Conservation (phyloP, 2,329 filamentous ascomycete genomes). For the Cephalotrichum gorgonifer region DNA sequence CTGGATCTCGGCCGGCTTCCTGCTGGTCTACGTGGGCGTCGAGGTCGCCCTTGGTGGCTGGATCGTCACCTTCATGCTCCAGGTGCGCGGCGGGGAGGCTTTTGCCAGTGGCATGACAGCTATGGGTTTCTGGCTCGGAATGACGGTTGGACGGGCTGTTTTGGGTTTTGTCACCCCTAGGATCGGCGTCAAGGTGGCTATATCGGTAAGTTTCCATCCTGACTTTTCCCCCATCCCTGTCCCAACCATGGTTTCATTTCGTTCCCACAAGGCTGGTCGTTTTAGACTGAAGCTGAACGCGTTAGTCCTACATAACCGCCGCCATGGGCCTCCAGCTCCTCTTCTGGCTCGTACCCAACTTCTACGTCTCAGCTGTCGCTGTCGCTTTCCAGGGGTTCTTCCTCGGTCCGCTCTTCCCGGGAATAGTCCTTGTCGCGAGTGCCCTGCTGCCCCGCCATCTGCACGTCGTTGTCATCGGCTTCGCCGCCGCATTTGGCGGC, state of each 20-base stretch:
- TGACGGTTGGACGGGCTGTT: slow-evolving; percentile 63
- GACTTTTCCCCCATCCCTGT: not conserved
- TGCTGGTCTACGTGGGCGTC: slow-evolving; percentile 68
- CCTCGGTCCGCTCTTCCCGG: slow-evolving; percentile 68
- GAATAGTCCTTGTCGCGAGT: slow-evolving; percentile 58
- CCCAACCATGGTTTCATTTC: not conserved
- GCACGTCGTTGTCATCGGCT: slow-evolving; percentile 70
- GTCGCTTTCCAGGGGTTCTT: slow-evolving; percentile 70
- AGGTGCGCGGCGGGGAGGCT: slow-evolving; percentile 54
- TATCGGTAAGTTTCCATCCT: slow-evolving; percentile 33
- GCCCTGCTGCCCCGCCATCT: slow-evolving; percentile 59
- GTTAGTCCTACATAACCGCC: slow-evolving; percentile 46
- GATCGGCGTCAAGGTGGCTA: slow-evolving; percentile 60
- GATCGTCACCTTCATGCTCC: slow-evolving; percentile 83
- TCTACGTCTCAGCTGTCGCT: slow-evolving; percentile 62
- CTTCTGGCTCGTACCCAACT: slow-evolving; percentile 73
- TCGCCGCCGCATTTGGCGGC: slow-evolving; percentile 66
- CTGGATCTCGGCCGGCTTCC: slow-evolving; percentile 64
- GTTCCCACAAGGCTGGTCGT: too few relatives aligned
- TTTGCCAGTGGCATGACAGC: slow-evolving; percentile 67
- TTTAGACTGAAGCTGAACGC: too few relatives aligned
- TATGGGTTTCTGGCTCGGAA: slow-evolving; percentile 76
- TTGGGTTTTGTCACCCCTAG: slow-evolving; percentile 68
- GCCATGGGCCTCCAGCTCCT: slow-evolving; percentile 57
- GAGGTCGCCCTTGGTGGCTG: slow-evolving; percentile 69